These are phyloP conservation scores for Penicillium glabrum DNA, from an alignment of 2,329 filamentous ascomycete species.

Conservation along the genomic window DNA sequence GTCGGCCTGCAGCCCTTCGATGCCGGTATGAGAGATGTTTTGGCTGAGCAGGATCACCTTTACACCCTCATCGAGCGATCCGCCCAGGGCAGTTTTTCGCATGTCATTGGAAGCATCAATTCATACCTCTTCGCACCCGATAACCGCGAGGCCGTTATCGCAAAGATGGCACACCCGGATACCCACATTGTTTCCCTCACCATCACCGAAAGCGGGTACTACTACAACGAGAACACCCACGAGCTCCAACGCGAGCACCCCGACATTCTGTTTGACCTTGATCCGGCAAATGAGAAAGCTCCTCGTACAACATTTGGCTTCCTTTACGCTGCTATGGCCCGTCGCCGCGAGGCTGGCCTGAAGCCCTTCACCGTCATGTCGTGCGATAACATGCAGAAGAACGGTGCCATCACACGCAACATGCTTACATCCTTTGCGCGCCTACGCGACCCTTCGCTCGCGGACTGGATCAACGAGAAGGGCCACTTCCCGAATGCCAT, in stretches of 20 bases:
- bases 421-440: conserved; percentile 55
- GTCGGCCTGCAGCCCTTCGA: conserved; percentile 55
- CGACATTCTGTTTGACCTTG: conserved; percentile 52
- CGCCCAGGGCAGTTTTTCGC: conserved; percentile 49
- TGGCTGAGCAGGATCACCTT: conserved; percentile 51
- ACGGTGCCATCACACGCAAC: conserved; percentile 53
- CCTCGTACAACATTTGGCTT: conserved; percentile 55
- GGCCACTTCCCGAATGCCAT: conserved; percentile 57
- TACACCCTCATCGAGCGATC: conserved; percentile 59
- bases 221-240: conserved; percentile 60
- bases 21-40: conserved; percentile 52
- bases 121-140: conserved; percentile 55
- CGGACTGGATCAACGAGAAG: conserved; percentile 51
- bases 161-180: conserved; percentile 57
- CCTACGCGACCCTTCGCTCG: conserved; percentile 48
- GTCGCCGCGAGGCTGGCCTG: conserved; percentile 48
- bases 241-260: conserved; percentile 50
- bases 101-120: conserved; percentile 55
- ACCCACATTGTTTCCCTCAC: conserved; percentile 57
- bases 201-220: conserved; percentile 59
- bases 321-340: conserved; percentile 52
- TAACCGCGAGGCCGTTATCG: conserved; percentile 52
- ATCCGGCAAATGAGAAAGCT: conserved; percentile 40
- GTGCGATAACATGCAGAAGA: conserved; percentile 60
- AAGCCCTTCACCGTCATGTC: conserved; percentile 57